Base-by-base conservation (phyloP, 176 grass and related monocot genomes). In the Secale cereale region DNA sequence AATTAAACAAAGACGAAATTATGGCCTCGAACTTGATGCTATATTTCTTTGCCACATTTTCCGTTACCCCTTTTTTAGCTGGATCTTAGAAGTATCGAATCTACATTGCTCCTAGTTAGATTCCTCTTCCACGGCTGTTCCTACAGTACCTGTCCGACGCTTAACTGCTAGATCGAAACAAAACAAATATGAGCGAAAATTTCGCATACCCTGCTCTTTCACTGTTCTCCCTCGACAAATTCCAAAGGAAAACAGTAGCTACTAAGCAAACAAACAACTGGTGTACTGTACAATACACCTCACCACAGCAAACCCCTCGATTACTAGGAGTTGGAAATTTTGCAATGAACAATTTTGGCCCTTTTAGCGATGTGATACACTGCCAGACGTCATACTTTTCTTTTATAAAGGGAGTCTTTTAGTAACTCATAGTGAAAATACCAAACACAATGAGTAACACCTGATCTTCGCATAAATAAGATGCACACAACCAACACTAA, bases 71-170 rank as follows among this genome's bases (percentile, higher is more conserved):
- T 59, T 71, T 63, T 52, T 4, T 17, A 46, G 4, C 32, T 59
- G 74, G 45, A 83, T 66, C 48, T 74, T 29, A 41, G 40, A 25
- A 14, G 5, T 83, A 79, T 74, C 32, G 43, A n/a, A 46, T 73
- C n/a, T 27, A 26, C 6, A 27, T 46, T 73, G 40, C 52, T 8
- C 52, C 16, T 73, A 8, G 23, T 30, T 11, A 76, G 27, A 83
- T 75, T 83, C 61, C 12, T 61, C 28, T 75, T 61, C 22, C 56
- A 46, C 10, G 73, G 37, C 25, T 46, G 70, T 46, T 77, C 73
- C 43, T 85, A 66, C 43, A 77, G 62, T 74, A 74, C 39, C 19
- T 77, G 50, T 85, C 61, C 62, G 3, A 65, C 50, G 45, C 61
- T 65, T 78, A 66, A 85, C 62, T 29, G 30, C 43, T 66, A 11